Base-by-base conservation (phyloP, 169 alveolate species). In the Eimeria sp. region DNA sequence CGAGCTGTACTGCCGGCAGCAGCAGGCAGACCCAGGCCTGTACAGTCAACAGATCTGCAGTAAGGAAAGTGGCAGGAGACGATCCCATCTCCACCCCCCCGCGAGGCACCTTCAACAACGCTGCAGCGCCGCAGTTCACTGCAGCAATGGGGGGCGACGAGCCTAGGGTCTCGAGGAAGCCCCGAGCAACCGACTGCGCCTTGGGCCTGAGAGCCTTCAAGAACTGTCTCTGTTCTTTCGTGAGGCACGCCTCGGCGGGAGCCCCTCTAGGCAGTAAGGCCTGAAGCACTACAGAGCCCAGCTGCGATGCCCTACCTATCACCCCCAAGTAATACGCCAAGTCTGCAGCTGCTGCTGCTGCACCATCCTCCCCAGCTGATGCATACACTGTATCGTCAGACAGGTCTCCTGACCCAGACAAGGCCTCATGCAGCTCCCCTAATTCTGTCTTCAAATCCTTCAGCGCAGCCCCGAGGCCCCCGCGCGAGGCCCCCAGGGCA, bases 391-490 rank as follows among this genome's bases (percentile, higher is more conserved):
- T 4, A 16, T 60, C 91, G 46, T 85, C 60, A 16, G 90, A n/a
- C 76, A 60, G 27, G 60, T 58, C 58, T 6, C 30, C 56, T 4
- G 64, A 25, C 20, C 62, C 91, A 18, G 68, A 25, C 8, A 85
- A 46, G 11, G 91, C 91, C 54, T 62, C 91, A 43, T 85, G 91
- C 60, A 85, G 78, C 78, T 85, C 91, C 49, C 43, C 37, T 40
- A 85, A 54, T 64, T 85, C 91, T 62, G 91, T 85, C 78, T 85
- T 85, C 46, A 85, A 43, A 40, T 85, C 91, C 78, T 85, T 85
- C 23, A 85, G 80, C 43, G 68, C 56, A 0, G 80, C 80, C 23
- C 91, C 91, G 13, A 85, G 46, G 56, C 80, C 78, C 40, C 80
- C 71, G 8, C 91, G 91, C 1, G 62, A n/a, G 43, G 76, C 91